Percentiles rank a stretch among this genome's conserved stretches.
Evolutionary conservation across 2,329 filamentous ascomycete genomes (phyloP).

Genomic region (Aspergillus tubingensis): DNA sequence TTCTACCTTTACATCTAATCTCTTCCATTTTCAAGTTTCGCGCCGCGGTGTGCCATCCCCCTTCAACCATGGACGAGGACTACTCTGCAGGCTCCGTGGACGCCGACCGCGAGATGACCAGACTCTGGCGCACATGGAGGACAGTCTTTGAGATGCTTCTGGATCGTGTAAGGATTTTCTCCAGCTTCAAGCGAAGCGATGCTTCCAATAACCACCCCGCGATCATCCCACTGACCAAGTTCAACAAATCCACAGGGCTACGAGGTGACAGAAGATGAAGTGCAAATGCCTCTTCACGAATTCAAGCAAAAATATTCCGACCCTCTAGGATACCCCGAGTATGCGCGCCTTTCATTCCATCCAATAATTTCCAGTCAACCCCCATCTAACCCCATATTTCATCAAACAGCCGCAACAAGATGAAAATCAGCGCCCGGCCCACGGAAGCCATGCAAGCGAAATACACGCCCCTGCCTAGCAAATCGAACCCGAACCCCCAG

Average conservation of each 20-base stretch:
- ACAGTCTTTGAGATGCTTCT: slow-evolving; percentile 94
- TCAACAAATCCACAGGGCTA: slow-evolving; percentile 68
- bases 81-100: slow-evolving; percentile 38
- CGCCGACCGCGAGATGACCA: slow-evolving; percentile 52
- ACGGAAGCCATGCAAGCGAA: slow-evolving; percentile 81
- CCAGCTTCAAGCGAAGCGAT: not conserved
- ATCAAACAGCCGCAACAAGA: slow-evolving; percentile 68
- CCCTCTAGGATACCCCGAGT: slow-evolving; percentile 75
- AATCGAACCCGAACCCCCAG: slow-evolving; percentile 68
- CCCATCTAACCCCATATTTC: not conserved
- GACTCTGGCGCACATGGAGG: slow-evolving; percentile 90
- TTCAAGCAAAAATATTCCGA: slow-evolving; percentile 74
- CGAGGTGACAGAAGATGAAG: slow-evolving; percentile 84
- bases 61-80: slow-evolving; percentile 42
- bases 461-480: slow-evolving; percentile 71
- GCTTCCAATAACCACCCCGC: not conserved
- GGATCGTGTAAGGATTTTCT: slow-evolving; percentile 68
- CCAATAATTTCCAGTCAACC: slow-evolving; percentile 14
- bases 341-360: slow-evolving; percentile 41
- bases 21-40: slow-evolving; percentile 6
- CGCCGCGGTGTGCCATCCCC: slow-evolving; percentile 13
- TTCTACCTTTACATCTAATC: slow-evolving; percentile 15
- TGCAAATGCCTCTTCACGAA: slow-evolving; percentile 79
- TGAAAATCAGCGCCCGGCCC: slow-evolving; percentile 86
- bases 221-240: not conserved